phyloP scores from a whole-genome alignment of 2,329 filamentous ascomycete species.

The Verticillium nonalfalfae region DNA sequence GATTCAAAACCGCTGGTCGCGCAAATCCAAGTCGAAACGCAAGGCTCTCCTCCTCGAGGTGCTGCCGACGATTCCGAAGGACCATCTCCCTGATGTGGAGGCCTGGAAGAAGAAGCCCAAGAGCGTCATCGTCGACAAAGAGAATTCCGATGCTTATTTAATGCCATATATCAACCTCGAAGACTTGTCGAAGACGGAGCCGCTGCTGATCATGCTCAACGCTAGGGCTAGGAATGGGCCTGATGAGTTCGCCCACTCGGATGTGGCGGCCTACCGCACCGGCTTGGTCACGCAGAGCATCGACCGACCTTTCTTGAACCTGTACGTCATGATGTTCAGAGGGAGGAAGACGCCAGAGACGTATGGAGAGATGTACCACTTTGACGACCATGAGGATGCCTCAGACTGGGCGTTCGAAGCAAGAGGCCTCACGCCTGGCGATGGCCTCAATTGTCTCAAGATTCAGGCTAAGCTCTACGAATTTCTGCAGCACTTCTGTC shows the following conservation, averaged over 20 bases:
- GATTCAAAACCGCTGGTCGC: conserved; percentile 47
- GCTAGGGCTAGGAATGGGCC: conserved; percentile 40
- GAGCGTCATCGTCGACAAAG: neutral
- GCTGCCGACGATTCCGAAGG: conserved; percentile 42
- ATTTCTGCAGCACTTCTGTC: conserved; percentile 43
- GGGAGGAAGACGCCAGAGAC: conserved; percentile 16
- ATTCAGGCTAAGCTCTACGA: conserved; percentile 37
- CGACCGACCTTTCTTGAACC: conserved; percentile 18
- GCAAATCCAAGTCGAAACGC: conserved; percentile 41
- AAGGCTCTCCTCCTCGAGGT: conserved; percentile 35
- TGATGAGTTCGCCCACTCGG: conserved; percentile 37
- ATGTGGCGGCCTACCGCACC: conserved; percentile 26
- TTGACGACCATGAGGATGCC: conserved; percentile 26
- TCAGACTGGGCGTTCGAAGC: conserved; percentile 25
- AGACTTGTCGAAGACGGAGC: conserved; percentile 37
- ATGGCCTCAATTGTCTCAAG: conserved; percentile 44
- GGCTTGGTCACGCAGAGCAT: conserved; percentile 18
- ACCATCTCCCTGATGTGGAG: conserved; percentile 46
- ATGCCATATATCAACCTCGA: conserved; percentile 54
- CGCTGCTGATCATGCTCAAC: conserved; percentile 44
- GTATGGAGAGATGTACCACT: conserved; percentile 28
- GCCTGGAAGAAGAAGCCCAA: conserved; percentile 13
- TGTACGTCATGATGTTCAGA: conserved; percentile 26
- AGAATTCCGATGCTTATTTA: conserved; percentile 27
- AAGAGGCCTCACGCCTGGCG: conserved; percentile 32